Conservation (phyloP, 2,329 filamentous ascomycete species). For the Fusarium duplospermum region DNA sequence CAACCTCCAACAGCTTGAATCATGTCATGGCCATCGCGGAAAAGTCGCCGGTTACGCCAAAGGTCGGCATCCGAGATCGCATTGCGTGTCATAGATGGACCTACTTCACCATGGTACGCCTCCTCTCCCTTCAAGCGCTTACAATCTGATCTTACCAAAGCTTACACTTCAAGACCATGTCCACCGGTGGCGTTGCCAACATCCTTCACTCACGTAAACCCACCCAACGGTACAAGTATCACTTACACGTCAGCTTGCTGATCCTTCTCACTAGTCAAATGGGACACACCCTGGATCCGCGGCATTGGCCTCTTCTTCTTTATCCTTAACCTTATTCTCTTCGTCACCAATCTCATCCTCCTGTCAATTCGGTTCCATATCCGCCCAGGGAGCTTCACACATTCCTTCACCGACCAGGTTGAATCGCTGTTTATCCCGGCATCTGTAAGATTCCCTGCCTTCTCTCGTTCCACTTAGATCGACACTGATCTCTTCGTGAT, state of each 20-base stretch:
- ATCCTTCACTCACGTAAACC: conserved; percentile 56
- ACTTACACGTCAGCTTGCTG: not conserved
- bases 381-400: conserved; percentile 76
- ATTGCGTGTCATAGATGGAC: conserved; percentile 74
- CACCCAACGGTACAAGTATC: not conserved
- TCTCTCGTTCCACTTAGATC: conserved; percentile 9
- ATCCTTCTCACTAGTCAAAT: conserved; percentile 30
- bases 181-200: conserved; percentile 67
- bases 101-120: conserved; percentile 72
- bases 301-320: conserved; percentile 71
- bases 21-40: conserved; percentile 50
- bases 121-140: not conserved
- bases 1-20: conserved; percentile 44
- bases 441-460: conserved; percentile 54
- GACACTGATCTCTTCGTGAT: conserved; percentile 2
- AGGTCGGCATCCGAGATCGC: conserved; percentile 60
- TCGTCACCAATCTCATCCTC: conserved; percentile 71
- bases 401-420: conserved; percentile 79
- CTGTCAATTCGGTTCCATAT: conserved; percentile 76
- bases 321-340: conserved; percentile 72
- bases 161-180: conserved; percentile 51
- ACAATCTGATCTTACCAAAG: conserved; percentile 1
- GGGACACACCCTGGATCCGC: conserved; percentile 63
- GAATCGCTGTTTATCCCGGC: conserved; percentile 84
- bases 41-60: conserved; percentile 39